phyloP scores from a whole-genome alignment of 345 rosid species.

The Lenwebbia sp. region DNA sequence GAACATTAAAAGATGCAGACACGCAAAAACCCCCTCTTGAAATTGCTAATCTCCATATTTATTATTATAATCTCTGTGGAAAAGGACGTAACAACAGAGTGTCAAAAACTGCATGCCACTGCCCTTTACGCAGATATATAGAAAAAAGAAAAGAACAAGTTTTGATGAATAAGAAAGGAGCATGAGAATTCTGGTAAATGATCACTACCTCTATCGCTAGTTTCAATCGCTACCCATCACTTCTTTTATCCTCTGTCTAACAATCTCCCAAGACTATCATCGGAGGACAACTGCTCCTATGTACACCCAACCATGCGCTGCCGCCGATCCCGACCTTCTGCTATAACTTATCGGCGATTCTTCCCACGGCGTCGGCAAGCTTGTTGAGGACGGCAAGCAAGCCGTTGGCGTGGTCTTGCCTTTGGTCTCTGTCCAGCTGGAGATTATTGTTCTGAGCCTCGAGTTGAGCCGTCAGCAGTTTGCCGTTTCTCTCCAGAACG shows the following conservation, averaged over 20 bases:
- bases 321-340: background rate
- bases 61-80: background rate
- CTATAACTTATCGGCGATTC: slow-evolving; percentile 73
- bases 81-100: background rate
- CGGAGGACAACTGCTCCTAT: background rate
- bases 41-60: background rate
- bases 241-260: background rate
- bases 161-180: background rate
- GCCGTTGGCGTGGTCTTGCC: slow-evolving; percentile 59
- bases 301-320: background rate
- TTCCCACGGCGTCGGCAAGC: slow-evolving; percentile 82
- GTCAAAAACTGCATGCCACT: background rate
- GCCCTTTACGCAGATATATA: background rate
- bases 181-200: background rate
- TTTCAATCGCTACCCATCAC: background rate
- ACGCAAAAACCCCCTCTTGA: background rate
- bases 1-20: background rate
- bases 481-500: slow-evolving; percentile 64
- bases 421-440: slow-evolving; percentile 72
- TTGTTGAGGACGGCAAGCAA: slow-evolving; percentile 72
- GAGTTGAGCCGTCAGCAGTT: slow-evolving; percentile 67
- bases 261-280: background rate
- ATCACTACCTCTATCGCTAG: background rate
- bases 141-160: background rate
- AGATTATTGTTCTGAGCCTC: slow-evolving; percentile 69